These are phyloP conservation scores for Pythium aquatile DNA, from an alignment of 352 stramenopile genomes.

Conservation along the genomic window DNA sequence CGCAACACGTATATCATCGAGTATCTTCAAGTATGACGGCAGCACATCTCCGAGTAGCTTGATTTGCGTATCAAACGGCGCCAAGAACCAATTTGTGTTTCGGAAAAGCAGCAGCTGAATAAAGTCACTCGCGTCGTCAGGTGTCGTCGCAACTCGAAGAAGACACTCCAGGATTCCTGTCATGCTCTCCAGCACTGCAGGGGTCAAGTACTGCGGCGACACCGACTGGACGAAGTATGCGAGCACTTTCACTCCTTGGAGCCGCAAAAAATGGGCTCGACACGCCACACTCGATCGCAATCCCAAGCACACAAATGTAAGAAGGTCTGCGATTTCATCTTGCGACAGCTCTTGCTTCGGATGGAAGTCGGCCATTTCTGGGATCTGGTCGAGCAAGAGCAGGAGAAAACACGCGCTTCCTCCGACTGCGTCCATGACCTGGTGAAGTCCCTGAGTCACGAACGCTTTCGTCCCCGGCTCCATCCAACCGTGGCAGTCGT, in stretches of 20 bases:
- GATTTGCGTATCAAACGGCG: conserved; percentile 72
- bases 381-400: conserved; percentile 71
- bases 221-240: conserved; percentile 74
- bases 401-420: conserved; percentile 72
- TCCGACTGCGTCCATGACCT: conserved; percentile 67
- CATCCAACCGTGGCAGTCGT: conserved; percentile 69
- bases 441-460: conserved; percentile 59
- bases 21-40: conserved; percentile 52
- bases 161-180: conserved; percentile 62
- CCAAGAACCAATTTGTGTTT: conserved; percentile 79
- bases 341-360: conserved; percentile 66
- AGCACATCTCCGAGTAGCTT: conserved; percentile 62
- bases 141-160: conserved; percentile 34
- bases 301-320: conserved; percentile 58
- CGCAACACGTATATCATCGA: conserved; percentile 36
- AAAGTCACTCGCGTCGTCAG: conserved; percentile 36
- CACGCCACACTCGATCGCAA: conserved; percentile 58
- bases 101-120: conserved; percentile 73
- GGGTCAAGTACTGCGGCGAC: conserved; percentile 68
- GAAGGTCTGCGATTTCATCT: conserved; percentile 61
- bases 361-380: conserved; percentile 77
- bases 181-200: conserved; percentile 56
- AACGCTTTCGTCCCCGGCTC: conserved; percentile 62
- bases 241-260: conserved; percentile 71
- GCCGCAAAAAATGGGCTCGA: conserved; percentile 67